Evolutionary conservation across 768 basidiomycete species (phyloP).

Genomic region (Exidia glandulosa): DNA sequence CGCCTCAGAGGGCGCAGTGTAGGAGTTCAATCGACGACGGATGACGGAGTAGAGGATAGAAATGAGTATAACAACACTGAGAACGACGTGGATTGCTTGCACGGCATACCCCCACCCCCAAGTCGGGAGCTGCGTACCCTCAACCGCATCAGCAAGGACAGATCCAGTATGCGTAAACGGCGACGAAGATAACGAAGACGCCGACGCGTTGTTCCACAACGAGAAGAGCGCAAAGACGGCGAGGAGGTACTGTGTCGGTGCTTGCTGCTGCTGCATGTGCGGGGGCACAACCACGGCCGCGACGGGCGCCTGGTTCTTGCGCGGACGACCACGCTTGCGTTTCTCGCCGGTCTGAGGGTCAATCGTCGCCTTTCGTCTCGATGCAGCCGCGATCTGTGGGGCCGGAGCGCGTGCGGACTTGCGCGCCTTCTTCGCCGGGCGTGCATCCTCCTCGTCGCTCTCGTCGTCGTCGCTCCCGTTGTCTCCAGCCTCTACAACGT

Average conservation of each 20-base stretch:
- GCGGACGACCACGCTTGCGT: conserved; percentile 73
- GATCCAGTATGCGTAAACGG: too few relatives aligned
- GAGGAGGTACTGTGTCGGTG: conserved; percentile 61
- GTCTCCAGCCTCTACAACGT: conserved; percentile 22
- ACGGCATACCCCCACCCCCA: conserved; percentile 51
- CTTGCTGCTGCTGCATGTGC: conserved; percentile 3
- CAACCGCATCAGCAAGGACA: too few relatives aligned
- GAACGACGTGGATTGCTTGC: conserved; percentile 27
- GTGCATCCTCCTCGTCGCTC: conserved; percentile 28
- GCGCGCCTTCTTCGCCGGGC: conserved; percentile 26
- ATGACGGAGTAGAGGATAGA: conserved; percentile 1
- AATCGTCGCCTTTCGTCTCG: conserved; percentile 19
- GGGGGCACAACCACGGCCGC: too few relatives aligned
- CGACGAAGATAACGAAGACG: conserved; percentile 21
- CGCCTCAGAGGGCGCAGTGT: too few relatives aligned
- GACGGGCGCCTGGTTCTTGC: conserved; percentile 42
- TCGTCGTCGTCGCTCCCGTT: conserved; percentile 15
- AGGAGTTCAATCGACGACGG: not conserved
- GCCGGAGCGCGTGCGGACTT: conserved; percentile 24
- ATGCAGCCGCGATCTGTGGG: too few relatives aligned
- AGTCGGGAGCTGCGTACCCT: too few relatives aligned
- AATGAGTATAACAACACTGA: conserved; percentile 11
- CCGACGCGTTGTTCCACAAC: conserved; percentile 68
- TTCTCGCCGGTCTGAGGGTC: conserved; percentile 46
- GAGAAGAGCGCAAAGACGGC: conserved; percentile 78